phyloP scores from a whole-genome alignment of 345 rosid genomes.

The Nephelium lappaceum region DNA sequence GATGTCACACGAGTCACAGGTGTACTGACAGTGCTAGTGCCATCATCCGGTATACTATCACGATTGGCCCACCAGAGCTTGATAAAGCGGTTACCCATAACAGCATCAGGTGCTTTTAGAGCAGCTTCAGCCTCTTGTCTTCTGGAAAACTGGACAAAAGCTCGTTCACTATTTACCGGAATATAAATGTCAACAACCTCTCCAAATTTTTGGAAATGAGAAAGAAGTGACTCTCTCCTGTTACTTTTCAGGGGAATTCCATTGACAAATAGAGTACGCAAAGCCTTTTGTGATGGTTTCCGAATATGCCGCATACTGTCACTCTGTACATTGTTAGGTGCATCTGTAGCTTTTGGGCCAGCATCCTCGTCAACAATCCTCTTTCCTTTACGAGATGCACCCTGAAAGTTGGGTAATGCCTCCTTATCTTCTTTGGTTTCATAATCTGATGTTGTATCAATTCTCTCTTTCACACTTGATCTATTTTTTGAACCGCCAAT shows the following conservation, averaged over 20 bases:
- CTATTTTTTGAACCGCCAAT: conserved; percentile 50
- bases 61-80: conserved; percentile 99
- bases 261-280: conserved; percentile 84
- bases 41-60: conserved; percentile 75
- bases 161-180: conserved; percentile 77
- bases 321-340: conserved; percentile 46
- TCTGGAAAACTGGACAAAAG: conserved; percentile 93
- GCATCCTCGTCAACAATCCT: conserved; percentile 40
- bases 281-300: conserved; percentile 79
- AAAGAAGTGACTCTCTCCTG: conserved; percentile 76
- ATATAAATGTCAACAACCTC: conserved; percentile 85
- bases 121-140: conserved; percentile 99
- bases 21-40: conserved; percentile 43
- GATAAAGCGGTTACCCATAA: conserved; percentile 98
- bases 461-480: conserved; percentile 58
- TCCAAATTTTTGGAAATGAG: conserved; percentile 93
- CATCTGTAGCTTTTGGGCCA: conserved; percentile 40
- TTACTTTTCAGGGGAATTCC: conserved; percentile 80
- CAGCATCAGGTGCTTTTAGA: conserved; percentile 93
- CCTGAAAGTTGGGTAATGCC: conserved; percentile 37
- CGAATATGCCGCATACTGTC: conserved; percentile 43
- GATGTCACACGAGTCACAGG: conserved; percentile 42
- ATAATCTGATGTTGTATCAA: conserved; percentile 44
- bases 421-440: conserved; percentile 53
- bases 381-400: conserved; percentile 53